Evolutionary conservation across 495 filamentous ascomycete genomes (phyloP).

Genomic region (Rhypophila decipiens): DNA sequence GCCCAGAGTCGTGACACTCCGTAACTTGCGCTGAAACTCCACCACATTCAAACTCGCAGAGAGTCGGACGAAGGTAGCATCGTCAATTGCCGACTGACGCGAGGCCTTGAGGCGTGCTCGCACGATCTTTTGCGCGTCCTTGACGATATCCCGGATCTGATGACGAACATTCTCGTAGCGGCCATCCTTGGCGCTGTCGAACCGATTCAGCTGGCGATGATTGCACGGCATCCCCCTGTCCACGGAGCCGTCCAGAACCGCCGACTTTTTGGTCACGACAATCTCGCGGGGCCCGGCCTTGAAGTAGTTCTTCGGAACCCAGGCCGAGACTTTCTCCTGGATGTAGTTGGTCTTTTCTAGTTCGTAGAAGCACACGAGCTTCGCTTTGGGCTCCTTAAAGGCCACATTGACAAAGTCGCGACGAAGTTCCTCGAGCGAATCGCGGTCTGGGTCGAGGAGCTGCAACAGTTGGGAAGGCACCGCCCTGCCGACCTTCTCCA

Average conservation of each 20-base stretch:
- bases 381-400: conserved; percentile 8
- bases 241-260: conserved; percentile 2
- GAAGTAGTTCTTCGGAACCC: conserved; percentile 9
- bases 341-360: conserved; percentile 5
- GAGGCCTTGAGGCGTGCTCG: conserved; percentile 3
- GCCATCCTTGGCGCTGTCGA: conserved; percentile 11
- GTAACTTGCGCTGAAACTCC: background rate
- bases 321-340: conserved; percentile 1
- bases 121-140: conserved; percentile 5
- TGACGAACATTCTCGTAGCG: conserved; percentile 2
- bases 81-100: conserved; percentile 5
- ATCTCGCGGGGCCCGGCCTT: conserved; percentile 5
- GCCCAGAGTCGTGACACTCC: conserved; percentile 3
- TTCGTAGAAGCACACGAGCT: conserved; percentile 7
- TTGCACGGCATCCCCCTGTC: background rate
- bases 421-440: conserved; percentile 7
- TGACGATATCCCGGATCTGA: conserved; percentile 7
- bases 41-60: conserved; percentile 6
- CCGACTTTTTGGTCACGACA: conserved; percentile 8
- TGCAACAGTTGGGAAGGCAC: conserved; percentile 3
- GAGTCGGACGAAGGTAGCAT: conserved; percentile 4
- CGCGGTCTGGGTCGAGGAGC: conserved; percentile 6
- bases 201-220: conserved; percentile 13
- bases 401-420: conserved; percentile 4
- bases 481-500: conserved; percentile 8